Percentiles rank a stretch among this genome's conserved stretches.
These are phyloP conservation scores for Botrytis fabae DNA, from an alignment of 2,329 filamentous ascomycete species.

Conservation along the genomic window DNA sequence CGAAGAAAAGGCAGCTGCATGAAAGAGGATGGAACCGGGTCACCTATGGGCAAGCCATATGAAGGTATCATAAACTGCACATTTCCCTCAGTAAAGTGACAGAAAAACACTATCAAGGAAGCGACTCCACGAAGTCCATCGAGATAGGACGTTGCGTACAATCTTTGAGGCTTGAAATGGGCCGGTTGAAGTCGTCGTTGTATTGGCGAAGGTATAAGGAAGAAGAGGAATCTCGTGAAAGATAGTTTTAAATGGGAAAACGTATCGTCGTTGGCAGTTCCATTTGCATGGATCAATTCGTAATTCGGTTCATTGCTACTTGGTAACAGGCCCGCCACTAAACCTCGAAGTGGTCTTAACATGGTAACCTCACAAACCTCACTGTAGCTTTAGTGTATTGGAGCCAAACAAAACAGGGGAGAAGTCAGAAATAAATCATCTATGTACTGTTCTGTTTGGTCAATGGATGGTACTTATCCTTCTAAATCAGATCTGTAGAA, in stretches of 20 bases:
- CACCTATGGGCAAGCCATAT: conserved; percentile 37
- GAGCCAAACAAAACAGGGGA: background rate
- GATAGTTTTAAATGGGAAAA: conserved; percentile 4
- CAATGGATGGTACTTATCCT: background rate
- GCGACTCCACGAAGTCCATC: conserved; percentile 52
- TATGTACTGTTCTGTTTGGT: background rate
- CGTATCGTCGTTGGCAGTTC: conserved; percentile 8
- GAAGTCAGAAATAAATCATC: background rate
- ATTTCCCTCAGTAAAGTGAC: conserved; percentile 48
- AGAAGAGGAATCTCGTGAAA: conserved; percentile 18
- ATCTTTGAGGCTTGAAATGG: conserved; percentile 31
- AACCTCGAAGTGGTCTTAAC: conserved; percentile 20
- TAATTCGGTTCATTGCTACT: conserved; percentile 14
- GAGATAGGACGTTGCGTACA: conserved; percentile 46
- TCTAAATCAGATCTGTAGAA: conserved; percentile 1
- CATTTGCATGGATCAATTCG: conserved; percentile 16
- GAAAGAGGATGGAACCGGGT: conserved; percentile 42
- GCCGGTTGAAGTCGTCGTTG: conserved; percentile 39
- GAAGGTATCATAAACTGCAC: conserved; percentile 41
- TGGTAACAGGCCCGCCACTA: conserved; percentile 5
- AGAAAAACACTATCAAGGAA: conserved; percentile 51
- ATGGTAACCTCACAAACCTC: conserved; percentile 5
- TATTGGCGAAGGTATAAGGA: conserved; percentile 39
- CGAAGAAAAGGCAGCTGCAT: conserved; percentile 50
- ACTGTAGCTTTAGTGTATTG: background rate